Conservation (phyloP, 768 basidiomycete species). For the Mycena indigotica region DNA sequence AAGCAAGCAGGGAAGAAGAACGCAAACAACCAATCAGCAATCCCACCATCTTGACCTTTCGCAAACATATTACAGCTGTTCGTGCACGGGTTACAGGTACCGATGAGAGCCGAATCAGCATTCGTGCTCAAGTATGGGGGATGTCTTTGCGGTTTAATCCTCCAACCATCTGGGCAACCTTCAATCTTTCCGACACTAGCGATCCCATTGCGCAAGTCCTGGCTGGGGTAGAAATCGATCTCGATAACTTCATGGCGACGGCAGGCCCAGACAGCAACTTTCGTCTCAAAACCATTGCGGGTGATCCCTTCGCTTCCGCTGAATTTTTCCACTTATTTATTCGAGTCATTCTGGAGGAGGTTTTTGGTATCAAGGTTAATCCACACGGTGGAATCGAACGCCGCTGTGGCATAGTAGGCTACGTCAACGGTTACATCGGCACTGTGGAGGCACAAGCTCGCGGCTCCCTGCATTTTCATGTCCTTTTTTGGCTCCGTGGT, state of each 20-base stretch:
- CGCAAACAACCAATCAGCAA: constrained; percentile 13
- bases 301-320: constrained; percentile 36
- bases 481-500: background rate
- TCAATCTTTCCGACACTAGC: constrained; percentile 32
- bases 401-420: background rate
- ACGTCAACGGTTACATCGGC: background rate
- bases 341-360: constrained; percentile 18
- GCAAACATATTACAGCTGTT: background rate
- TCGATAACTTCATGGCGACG: constrained; percentile 26
- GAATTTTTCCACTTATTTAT: constrained; percentile 37
- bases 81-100: background rate
- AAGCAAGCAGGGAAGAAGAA: constrained; percentile 26
- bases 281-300: constrained; percentile 27
- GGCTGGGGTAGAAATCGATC: constrained; percentile 33
- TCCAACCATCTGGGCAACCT: constrained; percentile 33
- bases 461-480: background rate
- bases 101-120: background rate
- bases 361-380: constrained; percentile 25
- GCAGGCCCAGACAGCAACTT: constrained; percentile 22
- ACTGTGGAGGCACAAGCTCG: background rate
- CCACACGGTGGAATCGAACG: background rate
- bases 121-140: constrained; percentile 28
- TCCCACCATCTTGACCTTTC: constrained; percentile 10
- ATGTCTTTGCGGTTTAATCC: constrained; percentile 23
- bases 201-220: constrained; percentile 36